Conservation (phyloP, 345 rosid species). For the Hibiscus trionum region DNA sequence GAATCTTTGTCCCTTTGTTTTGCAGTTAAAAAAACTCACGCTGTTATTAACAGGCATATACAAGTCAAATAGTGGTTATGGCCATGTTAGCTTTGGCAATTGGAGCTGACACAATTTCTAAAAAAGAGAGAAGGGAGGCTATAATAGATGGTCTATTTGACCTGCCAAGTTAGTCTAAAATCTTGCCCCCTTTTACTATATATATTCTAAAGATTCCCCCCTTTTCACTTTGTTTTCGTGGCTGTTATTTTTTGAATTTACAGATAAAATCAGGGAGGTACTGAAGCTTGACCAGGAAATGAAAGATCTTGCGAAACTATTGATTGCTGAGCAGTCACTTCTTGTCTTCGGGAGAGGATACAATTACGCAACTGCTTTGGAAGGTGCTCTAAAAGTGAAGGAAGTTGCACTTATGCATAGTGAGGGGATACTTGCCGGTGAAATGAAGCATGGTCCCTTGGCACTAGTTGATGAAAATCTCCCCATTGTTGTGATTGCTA, state of each 20-base stretch:
- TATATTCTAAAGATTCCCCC: neutral
- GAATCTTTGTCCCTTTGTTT: neutral
- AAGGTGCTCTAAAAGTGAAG: conserved; percentile 91
- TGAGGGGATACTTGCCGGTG: conserved; percentile 96
- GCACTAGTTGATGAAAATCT: conserved; percentile 92
- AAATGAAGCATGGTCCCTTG: conserved; percentile 98
- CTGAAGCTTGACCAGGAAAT: conserved; percentile 76
- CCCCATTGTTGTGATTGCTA: conserved; percentile 80
- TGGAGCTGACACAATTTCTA: conserved; percentile 75
- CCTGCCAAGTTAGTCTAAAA: conserved; percentile 56
- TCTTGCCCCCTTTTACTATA: neutral
- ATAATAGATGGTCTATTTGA: conserved; percentile 83
- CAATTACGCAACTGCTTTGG: conserved; percentile 80
- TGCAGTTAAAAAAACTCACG: neutral
- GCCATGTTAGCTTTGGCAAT: conserved; percentile 88
- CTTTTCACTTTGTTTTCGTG: neutral
- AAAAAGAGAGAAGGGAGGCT: conserved; percentile 73
- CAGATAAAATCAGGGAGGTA: conserved; percentile 79
- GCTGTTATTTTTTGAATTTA: conserved; percentile 8
- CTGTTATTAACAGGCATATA: conserved; percentile 54
- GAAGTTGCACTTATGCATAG: conserved; percentile 98
- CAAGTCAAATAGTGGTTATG: conserved; percentile 95
- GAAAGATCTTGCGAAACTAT: conserved; percentile 69
- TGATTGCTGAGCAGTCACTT: conserved; percentile 81
- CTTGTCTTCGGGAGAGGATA: conserved; percentile 96